Evolutionary conservation across 257 asterid species (phyloP).

Genomic region (Nicotiana otophora): DNA sequence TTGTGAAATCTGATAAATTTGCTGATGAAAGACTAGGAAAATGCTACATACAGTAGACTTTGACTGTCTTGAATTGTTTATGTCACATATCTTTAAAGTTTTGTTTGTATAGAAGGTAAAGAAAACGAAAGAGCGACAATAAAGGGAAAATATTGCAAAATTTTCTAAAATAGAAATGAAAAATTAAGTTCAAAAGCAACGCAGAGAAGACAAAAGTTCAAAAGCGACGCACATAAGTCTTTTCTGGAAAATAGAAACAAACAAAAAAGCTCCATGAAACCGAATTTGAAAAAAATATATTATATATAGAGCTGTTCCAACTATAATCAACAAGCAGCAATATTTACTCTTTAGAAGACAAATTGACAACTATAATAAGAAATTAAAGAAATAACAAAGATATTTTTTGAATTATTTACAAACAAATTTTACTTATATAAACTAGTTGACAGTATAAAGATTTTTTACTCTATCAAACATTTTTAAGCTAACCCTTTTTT

Average conservation of each 20-base stretch:
- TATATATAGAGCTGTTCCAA: background rate
- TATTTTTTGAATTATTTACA: background rate
- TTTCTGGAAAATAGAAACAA: too few relatives aligned
- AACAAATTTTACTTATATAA: too few relatives aligned
- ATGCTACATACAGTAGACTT: background rate
- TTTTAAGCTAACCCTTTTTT: too few relatives aligned
- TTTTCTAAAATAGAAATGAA: background rate
- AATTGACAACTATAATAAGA: background rate
- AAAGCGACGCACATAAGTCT: background rate
- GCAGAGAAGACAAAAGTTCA: background rate
- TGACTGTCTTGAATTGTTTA: background rate
- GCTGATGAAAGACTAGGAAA: background rate
- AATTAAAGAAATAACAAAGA: too few relatives aligned
- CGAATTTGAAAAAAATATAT: too few relatives aligned
- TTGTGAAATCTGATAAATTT: background rate
- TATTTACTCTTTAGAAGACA: too few relatives aligned
- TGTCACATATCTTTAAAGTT: background rate
- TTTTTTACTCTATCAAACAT: too few relatives aligned
- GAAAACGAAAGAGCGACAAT: background rate
- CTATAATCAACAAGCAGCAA: background rate
- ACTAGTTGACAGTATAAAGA: too few relatives aligned
- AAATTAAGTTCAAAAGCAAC: background rate
- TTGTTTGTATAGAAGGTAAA: background rate
- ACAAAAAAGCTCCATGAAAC: too few relatives aligned
- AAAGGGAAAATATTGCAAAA: background rate